Evolutionary conservation across 2,329 filamentous ascomycete species (phyloP).

Genomic region (Penicillium capsulatum): DNA sequence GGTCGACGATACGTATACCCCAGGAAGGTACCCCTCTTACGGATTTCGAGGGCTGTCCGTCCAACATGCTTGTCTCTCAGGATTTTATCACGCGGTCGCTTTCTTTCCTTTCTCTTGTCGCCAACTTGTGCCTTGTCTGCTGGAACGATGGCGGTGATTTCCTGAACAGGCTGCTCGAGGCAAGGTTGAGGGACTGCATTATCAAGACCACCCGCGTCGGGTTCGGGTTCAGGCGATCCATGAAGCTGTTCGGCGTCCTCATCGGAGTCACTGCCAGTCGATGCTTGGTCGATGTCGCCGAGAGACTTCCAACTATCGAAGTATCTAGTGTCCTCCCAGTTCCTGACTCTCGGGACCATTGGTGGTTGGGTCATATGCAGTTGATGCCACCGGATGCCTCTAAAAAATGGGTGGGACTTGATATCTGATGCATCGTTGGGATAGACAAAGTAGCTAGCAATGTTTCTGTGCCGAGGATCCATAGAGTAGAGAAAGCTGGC

Average conservation of each 20-base stretch:
- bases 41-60: conserved; percentile 67
- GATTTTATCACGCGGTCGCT: conserved; percentile 77
- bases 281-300: conserved; percentile 50
- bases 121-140: conserved; percentile 35
- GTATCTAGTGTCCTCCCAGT: conserved; percentile 74
- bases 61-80: conserved; percentile 68
- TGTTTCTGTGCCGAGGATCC: conserved; percentile 36
- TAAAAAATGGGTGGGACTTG: conserved; percentile 84
- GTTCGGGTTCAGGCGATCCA: neutral
- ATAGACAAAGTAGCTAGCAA: conserved; percentile 65
- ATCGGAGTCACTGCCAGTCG: conserved; percentile 13
- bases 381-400: conserved; percentile 69
- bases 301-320: conserved; percentile 74
- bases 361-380: conserved; percentile 69
- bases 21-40: conserved; percentile 78
- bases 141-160: conserved; percentile 6
- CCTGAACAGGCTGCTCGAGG: no score
- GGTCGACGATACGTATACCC: conserved; percentile 76
- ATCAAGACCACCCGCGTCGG: neutral
- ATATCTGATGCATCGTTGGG: conserved; percentile 83
- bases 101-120: conserved; percentile 60
- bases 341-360: conserved; percentile 69
- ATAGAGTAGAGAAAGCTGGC: conserved; percentile 31
- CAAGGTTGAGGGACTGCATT: no score
- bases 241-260: conserved; percentile 6